Conservation (phyloP, 1,139 yeast species). For the Debaryomycetaceae sp. region DNA sequence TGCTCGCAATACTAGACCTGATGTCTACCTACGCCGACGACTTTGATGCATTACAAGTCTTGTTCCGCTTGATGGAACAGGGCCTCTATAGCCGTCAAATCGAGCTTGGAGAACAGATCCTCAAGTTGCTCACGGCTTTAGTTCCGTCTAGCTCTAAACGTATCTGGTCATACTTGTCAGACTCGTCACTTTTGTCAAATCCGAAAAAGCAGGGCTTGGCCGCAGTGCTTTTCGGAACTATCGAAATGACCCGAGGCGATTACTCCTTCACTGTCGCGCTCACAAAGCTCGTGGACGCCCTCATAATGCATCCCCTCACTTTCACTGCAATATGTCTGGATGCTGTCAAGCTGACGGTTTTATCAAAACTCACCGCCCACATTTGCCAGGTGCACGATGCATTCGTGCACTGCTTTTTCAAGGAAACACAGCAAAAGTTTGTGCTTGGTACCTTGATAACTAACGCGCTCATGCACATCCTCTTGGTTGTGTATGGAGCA, state of each 20-base stretch:
- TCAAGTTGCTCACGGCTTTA: conserved; percentile 41
- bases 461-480: conserved; percentile 43
- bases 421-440: conserved; percentile 43
- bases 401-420: conserved; percentile 60
- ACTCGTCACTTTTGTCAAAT: conserved; percentile 53
- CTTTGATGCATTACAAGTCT: conserved; percentile 57
- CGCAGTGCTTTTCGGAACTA: conserved; percentile 53
- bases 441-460: conserved; percentile 52
- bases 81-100: conserved; percentile 48
- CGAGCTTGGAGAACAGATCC: conserved; percentile 33
- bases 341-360: conserved; percentile 41
- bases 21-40: conserved; percentile 52
- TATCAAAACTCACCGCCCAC: conserved; percentile 47
- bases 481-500: conserved; percentile 48
- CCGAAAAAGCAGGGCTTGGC: conserved; percentile 65
- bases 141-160: conserved; percentile 45
- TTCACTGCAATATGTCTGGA: conserved; percentile 24
- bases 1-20: conserved; percentile 37
- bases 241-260: conserved; percentile 61
- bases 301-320: conserved; percentile 45
- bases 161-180: conserved; percentile 70
- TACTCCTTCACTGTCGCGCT: conserved; percentile 55
- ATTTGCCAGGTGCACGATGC: conserved; percentile 63
- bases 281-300: conserved; percentile 40
- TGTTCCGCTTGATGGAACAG: conserved; percentile 59